These are phyloP conservation scores for Saccharomyces hybrid DNA, from an alignment of 1,139 yeast species.

Conservation along the genomic window DNA sequence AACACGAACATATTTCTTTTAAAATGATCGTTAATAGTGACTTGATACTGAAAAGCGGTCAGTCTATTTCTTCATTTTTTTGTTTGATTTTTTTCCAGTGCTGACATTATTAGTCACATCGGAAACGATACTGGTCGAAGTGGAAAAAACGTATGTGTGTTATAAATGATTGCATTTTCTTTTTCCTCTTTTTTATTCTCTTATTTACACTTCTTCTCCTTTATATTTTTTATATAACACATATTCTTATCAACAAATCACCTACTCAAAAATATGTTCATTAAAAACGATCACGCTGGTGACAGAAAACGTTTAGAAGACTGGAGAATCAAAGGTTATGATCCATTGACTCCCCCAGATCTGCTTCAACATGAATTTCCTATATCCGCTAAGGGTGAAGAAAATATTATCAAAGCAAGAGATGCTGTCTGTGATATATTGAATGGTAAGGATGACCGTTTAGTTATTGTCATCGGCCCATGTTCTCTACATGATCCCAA, in stretches of 20 bases:
- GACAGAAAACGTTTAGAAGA: slow-evolving; percentile 79
- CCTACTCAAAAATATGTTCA: slow-evolving; percentile 50
- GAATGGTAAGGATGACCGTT: slow-evolving; percentile 71
- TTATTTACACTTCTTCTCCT: neutral
- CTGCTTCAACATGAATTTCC: slow-evolving; percentile 86
- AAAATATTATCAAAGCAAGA: slow-evolving; percentile 67
- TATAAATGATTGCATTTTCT: neutral
- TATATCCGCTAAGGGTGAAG: slow-evolving; percentile 50
- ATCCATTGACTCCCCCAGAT: slow-evolving; percentile 92
- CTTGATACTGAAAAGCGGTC: neutral
- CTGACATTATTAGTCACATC: neutral
- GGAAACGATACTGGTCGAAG: neutral
- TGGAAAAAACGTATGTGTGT: neutral
- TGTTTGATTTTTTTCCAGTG: neutral
- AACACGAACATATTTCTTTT: neutral
- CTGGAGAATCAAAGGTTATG: slow-evolving; percentile 92
- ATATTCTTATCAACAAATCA: neutral
- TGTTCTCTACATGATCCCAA: slow-evolving; percentile 93
- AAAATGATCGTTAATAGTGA: neutral
- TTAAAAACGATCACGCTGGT: slow-evolving; percentile 73
- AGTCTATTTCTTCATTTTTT: neutral
- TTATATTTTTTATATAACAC: neutral
- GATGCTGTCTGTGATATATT: slow-evolving; percentile 63
- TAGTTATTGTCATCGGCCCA: slow-evolving; percentile 85
- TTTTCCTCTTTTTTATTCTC: neutral